Evolutionary conservation across 257 asterid species (phyloP), one percentile per base, ranked within the genome.

Genomic region (Gentiana macrophylla): DNA sequence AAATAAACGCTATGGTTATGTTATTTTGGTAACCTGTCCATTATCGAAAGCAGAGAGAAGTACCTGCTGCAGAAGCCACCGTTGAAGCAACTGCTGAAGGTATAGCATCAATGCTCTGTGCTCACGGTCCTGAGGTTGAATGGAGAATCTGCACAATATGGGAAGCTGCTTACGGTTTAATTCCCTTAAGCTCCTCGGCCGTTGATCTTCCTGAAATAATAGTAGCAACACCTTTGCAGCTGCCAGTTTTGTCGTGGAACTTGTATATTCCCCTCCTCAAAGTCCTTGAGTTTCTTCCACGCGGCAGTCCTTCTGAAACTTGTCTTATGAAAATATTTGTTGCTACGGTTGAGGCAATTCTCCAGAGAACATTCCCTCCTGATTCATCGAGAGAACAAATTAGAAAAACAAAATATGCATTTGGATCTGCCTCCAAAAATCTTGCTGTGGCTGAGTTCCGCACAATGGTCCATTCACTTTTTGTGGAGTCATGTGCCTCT

Each of bases 91-190:
- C 98, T 63, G 98, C 98, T 55, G 97, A 92, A 68, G 98, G 97
- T 64, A 88, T 92, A 78, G 97, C 98, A 37, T 92, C 98, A 11
- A 88, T 92, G 98, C 98, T 92, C 66, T 92, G 98, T 63, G 97
- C 98, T 61, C 97, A 92, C 60, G 98, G 97, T 49, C 94, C 97
- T 15, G 98, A 92, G 81, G 98, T 88, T 51, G 97, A 92, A 71
- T 92, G 98, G 97, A 80, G 98, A 71, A 88, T 92, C 76, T 92
- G 98, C 69, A 92, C 98, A 52, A 85, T 92, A 58, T 92, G 98
- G 98, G 98, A 92, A 88, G 98, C 95, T 64, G 98, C 98, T 56
- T 92, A 92, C 69, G 98, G 98, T 52, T 73, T 92, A 71, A 85
- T 92, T 77, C 98, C 98, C 35, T 70, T 91, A 74, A 83, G 93